Conservation (phyloP, 2,329 filamentous ascomycete genomes). For the Dryadomyces quercus-mongolicae region DNA sequence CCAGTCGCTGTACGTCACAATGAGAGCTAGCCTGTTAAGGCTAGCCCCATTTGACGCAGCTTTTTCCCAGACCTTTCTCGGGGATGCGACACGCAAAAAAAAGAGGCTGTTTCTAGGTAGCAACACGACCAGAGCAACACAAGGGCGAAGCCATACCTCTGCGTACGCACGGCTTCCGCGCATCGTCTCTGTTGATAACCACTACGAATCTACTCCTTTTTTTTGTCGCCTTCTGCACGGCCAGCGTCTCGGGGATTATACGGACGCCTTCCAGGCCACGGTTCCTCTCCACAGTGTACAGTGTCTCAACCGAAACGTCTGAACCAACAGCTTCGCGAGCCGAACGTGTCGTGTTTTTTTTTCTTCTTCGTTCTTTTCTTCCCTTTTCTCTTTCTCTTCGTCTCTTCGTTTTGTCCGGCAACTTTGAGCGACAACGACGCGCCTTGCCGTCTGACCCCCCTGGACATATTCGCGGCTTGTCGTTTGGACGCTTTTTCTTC, state of each 20-base stretch:
- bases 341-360: conserved; percentile 1
- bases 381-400: background rate
- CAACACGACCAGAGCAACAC: background rate
- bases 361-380: too few species aligned
- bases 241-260: background rate
- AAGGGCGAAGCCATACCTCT: background rate
- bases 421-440: too few species aligned
- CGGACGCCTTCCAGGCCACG: background rate
- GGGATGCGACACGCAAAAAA: background rate
- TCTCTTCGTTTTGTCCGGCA: background rate
- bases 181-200: background rate
- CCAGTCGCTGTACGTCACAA: conserved; percentile 9
- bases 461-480: too few species aligned
- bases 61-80: conserved; percentile 1
- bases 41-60: background rate
- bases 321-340: background rate
- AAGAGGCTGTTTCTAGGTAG: background rate
- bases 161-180: background rate
- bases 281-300: background rate
- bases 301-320: background rate
- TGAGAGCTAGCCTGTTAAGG: background rate
- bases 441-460: too few species aligned
- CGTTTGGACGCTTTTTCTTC: too few species aligned
- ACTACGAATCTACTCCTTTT: background rate
- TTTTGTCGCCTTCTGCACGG: background rate